Evolutionary conservation across 169 alveolate genomes (phyloP).

Genomic region (Plasmodium sp.): DNA sequence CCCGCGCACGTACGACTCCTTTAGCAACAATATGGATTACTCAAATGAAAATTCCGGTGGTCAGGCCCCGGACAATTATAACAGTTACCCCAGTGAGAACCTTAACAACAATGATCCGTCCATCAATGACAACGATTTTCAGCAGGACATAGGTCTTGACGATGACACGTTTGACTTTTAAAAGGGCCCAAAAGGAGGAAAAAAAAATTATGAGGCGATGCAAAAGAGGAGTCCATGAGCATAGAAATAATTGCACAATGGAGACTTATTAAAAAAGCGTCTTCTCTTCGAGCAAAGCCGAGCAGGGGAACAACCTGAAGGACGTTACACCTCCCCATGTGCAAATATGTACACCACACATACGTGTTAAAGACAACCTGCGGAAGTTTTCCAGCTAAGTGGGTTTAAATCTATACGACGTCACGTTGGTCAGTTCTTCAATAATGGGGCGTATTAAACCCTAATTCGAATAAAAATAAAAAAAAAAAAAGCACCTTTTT

Average conservation of each 20-base stretch:
- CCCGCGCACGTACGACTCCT: conserved; percentile 58
- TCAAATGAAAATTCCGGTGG: conserved; percentile 13
- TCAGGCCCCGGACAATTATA: conserved; percentile 1
- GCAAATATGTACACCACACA: not conserved
- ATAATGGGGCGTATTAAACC: not conserved
- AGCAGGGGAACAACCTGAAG: not conserved
- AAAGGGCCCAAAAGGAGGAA: not conserved
- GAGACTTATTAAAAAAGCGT: not conserved
- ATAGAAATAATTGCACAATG: not conserved
- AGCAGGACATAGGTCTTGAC: conserved; percentile 67
- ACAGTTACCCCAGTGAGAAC: conserved; percentile 44
- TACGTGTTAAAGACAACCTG: not conserved
- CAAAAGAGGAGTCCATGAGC: not conserved
- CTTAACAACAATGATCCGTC: conserved; percentile 49
- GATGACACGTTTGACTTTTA: conserved; percentile 64
- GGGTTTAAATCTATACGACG: not conserved
- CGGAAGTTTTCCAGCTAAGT: not conserved
- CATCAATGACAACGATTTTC: conserved; percentile 59
- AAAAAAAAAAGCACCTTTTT: not conserved
- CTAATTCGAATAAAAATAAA: not conserved
- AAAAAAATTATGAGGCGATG: not conserved
- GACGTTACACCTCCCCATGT: not conserved
- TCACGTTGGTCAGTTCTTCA: not conserved
- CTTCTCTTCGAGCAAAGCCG: not conserved
- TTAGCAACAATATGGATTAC: conserved; percentile 13